Percentiles rank a stretch among this genome's conserved stretches.
phyloP scores from a whole-genome alignment of 202 grass and related monocot species.

The Zoysia matrella region DNA sequence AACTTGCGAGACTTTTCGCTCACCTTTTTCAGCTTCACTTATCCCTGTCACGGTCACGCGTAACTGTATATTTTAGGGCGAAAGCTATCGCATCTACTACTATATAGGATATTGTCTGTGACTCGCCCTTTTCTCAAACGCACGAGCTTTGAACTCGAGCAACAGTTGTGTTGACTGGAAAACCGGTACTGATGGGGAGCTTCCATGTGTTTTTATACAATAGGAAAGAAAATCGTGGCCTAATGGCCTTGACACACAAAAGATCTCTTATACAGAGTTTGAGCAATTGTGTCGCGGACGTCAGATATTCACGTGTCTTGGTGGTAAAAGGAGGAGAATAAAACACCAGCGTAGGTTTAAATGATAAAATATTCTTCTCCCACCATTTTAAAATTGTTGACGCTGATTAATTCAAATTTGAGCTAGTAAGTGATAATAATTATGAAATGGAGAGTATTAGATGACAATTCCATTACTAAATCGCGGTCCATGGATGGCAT shows the following conservation, averaged over 20 bases:
- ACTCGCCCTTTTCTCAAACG: not conserved
- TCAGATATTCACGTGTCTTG: not conserved
- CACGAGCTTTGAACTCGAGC: slow-evolving; percentile 15
- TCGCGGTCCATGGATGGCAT: not conserved
- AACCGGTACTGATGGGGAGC: not conserved
- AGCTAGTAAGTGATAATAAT: too few relatives aligned
- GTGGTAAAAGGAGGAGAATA: too few relatives aligned
- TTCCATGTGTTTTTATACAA: not conserved
- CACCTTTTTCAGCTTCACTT: not conserved
- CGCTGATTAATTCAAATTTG: too few relatives aligned
- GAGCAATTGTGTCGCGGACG: not conserved
- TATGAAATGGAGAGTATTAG: too few relatives aligned
- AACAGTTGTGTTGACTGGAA: not conserved
- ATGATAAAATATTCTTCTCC: too few relatives aligned
- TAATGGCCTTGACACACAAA: not conserved
- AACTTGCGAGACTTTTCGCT: not conserved
- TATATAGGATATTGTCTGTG: not conserved
- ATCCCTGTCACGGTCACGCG: not conserved
- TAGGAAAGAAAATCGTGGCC: not conserved
- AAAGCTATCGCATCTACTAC: not conserved
- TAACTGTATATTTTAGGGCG: too few relatives aligned
- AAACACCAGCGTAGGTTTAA: too few relatives aligned
- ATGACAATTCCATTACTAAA: not conserved
- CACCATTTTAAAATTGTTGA: too few relatives aligned
- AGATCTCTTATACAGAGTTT: not conserved